These are phyloP conservation scores for Phoma herbarum DNA, from an alignment of 2,329 filamentous ascomycete species.

Conservation along the genomic window DNA sequence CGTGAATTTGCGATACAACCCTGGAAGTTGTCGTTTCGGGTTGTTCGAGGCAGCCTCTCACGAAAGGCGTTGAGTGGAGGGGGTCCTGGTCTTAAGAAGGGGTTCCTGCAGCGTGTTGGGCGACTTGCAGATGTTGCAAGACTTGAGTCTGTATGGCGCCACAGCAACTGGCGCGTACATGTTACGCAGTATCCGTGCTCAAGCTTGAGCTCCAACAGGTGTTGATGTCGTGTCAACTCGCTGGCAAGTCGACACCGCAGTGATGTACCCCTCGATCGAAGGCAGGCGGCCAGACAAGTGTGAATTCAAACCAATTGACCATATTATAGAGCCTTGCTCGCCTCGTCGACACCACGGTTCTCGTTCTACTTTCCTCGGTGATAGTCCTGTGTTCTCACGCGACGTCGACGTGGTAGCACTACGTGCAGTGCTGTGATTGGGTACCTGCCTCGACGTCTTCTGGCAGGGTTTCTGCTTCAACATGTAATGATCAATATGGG, in stretches of 20 bases:
- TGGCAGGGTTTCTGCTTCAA: conserved; percentile 11
- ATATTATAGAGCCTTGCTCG: conserved; percentile 9
- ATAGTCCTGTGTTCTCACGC: conserved; percentile 24
- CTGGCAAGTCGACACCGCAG: conserved; percentile 9
- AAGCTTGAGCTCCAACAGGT: conserved; percentile 21
- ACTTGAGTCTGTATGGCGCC: conserved; percentile 10
- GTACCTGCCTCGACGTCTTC: background rate
- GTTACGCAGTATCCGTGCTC: conserved; percentile 18
- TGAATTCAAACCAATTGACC: conserved; percentile 1
- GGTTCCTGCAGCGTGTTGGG: conserved; percentile 18
- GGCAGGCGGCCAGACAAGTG: background rate
- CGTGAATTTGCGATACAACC: background rate
- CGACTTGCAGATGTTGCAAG: conserved; percentile 7
- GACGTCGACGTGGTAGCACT: conserved; percentile 30
- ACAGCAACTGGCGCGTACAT: conserved; percentile 16
- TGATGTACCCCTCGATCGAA: background rate
- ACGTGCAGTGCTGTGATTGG: conserved; percentile 38
- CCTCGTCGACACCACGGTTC: background rate
- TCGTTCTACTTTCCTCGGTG: conserved; percentile 14
- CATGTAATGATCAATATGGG: conserved; percentile 9
- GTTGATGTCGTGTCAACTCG: conserved; percentile 17
- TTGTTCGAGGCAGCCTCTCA: conserved; percentile 16
- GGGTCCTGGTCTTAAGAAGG: conserved; percentile 12
- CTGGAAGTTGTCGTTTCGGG: conserved; percentile 10
- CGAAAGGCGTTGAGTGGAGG: background rate